Percentiles rank a stretch among this genome's conserved stretches.
These are phyloP conservation scores for Heliamphora pulchella DNA, from an alignment of 179 eudicot genomes.

Conservation along the genomic window DNA sequence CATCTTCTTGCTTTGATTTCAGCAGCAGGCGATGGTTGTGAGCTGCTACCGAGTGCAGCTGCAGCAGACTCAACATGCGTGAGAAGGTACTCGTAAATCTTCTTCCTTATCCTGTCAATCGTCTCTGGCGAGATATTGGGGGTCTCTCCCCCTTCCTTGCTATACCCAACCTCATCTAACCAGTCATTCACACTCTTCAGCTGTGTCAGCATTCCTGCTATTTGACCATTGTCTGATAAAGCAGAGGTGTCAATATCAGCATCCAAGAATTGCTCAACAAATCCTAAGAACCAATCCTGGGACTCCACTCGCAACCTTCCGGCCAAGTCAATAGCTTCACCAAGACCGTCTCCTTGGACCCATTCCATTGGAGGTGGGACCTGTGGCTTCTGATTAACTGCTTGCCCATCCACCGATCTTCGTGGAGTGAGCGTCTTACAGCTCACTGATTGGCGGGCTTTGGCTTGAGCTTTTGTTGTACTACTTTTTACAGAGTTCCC, in stretches of 20 bases:
- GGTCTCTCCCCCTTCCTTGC: constrained; percentile 41
- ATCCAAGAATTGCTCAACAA: constrained; percentile 47
- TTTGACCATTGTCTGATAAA: constrained; percentile 68
- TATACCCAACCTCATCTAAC: constrained; percentile 48
- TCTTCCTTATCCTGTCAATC: constrained; percentile 70
- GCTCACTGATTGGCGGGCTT: constrained; percentile 27
- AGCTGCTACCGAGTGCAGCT: constrained; percentile 71
- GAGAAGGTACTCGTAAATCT: constrained; percentile 87
- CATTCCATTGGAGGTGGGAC: constrained; percentile 32
- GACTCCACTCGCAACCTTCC: constrained; percentile 33
- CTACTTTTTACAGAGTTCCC: constrained; percentile 29
- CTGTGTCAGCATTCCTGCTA: constrained; percentile 64
- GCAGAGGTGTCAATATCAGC: constrained; percentile 38
- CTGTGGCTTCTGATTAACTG: constrained; percentile 27
- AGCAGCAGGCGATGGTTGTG: constrained; percentile 34
- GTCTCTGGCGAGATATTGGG: constrained; percentile 43
- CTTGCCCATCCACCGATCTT: constrained; percentile 25
- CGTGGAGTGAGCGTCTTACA: constrained; percentile 19
- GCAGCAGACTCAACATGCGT: constrained; percentile 96
- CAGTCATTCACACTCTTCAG: constrained; percentile 56
- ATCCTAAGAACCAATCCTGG: constrained; percentile 49
- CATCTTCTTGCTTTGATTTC: constrained; percentile 54
- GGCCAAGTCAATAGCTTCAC: constrained; percentile 39
- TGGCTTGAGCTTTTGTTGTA: constrained; percentile 26
- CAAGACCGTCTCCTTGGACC: constrained; percentile 44